Base-by-base conservation (phyloP, 2,329 filamentous ascomycete genomes). In the Xylaria sp. region DNA sequence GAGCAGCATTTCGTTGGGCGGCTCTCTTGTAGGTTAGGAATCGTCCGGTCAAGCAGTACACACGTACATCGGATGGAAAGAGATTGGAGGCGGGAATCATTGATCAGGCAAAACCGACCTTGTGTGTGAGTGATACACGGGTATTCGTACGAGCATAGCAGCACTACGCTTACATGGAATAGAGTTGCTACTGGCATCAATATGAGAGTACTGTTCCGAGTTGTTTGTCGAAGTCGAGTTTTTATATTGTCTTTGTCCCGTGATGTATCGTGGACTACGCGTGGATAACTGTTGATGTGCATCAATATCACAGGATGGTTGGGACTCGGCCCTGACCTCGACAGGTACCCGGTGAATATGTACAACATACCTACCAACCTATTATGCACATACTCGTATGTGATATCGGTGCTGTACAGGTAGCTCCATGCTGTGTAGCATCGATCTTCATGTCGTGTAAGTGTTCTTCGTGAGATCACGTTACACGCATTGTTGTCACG, bases 111-210 rank as follows among this genome's bases (percentile, higher is more conserved):
- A 49, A 60, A 57, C 11, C 53, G 49, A 52, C 61, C 35, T 53
- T 30, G 16, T 55, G 56, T 53, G 59, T 51, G 49, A 37, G 61
- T 52, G 61, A 63, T 47, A 55, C 37, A 54, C 10, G 51, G 56
- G 56, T 39, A 23, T 54, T 44, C 23, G 18, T 57, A 51, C 47
- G 9, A 42, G 37, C 37, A 42, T 51, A 55, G 59, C 59, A 61
- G 52, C 42, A 61, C 59, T 61, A 55, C 46, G 54, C 61, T 57
- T 55, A 55, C 47, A 53, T 51, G 50, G 48, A 57, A 55, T 61
- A 59, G 59, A 61, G 59, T 53, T 58, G 59, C 59, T 61, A 50
- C 53, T 57, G 47, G 44, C 44, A 52, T 51, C 50, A 59, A 57
- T 55, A 59, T 48, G 30, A 57, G 55, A 52, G 10, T 39, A 55